Evolutionary conservation across 257 asterid genomes (phyloP).

Genomic region (Paraleonurus japonicus): DNA sequence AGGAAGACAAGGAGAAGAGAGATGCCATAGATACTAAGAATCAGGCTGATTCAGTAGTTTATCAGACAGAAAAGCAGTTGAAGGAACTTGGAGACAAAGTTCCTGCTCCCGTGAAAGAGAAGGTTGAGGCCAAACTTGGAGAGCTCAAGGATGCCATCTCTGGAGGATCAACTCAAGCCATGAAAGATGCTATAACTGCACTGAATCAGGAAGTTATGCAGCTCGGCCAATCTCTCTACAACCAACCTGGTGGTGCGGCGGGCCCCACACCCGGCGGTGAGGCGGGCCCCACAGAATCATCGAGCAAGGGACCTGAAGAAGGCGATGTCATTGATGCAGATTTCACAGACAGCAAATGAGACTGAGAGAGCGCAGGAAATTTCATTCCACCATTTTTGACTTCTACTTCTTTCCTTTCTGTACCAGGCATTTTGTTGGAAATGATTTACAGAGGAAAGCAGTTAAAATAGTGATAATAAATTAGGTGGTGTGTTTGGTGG

Average conservation of each 20-base stretch:
- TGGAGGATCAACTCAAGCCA: constrained; percentile 77
- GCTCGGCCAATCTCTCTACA: constrained; percentile 87
- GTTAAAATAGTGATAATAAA: not conserved
- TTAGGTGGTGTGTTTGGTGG: not conserved
- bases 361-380: not conserved
- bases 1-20: constrained; percentile 98
- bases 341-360: constrained; percentile 89
- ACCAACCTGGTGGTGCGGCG: constrained; percentile 72
- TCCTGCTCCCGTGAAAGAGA: constrained; percentile 81
- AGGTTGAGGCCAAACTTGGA: constrained; percentile 87
- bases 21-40: constrained; percentile 96
- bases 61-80: constrained; percentile 96
- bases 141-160: constrained; percentile 85
- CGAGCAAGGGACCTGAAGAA: constrained; percentile 77
- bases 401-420: not conserved
- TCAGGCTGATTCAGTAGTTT: constrained; percentile 90
- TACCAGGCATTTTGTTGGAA: constrained; percentile 28
- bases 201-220: constrained; percentile 98
- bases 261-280: constrained; percentile 66
- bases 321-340: constrained; percentile 98
- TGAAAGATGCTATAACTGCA: constrained; percentile 88
- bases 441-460: not conserved
- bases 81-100: constrained; percentile 96
- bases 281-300: constrained; percentile 54
- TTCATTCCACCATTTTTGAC: not conserved